Percentiles rank a stretch among this genome's conserved stretches.
Conservation (phyloP, 495 filamentous ascomycete genomes). For the Penicillium desertorum region DNA sequence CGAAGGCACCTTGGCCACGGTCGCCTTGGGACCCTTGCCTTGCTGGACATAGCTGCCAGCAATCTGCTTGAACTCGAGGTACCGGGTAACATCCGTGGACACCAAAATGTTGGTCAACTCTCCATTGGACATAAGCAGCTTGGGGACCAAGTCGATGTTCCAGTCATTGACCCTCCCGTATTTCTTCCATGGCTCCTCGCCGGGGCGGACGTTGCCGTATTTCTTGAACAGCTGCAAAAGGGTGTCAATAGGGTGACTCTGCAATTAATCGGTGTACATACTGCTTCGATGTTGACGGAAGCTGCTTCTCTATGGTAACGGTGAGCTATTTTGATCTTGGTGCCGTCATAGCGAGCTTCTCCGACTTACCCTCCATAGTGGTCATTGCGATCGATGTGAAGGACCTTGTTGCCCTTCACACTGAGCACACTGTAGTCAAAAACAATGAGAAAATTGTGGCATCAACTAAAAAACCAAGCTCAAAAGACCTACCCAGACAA, state of each 20-base stretch:
- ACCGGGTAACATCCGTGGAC: conserved; percentile 93
- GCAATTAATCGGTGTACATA: conserved; percentile 41
- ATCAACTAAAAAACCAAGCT: background rate
- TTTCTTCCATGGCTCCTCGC: conserved; percentile 95
- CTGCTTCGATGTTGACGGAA: conserved; percentile 89
- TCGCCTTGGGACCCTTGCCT: conserved; percentile 72
- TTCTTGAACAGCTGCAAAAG: conserved; percentile 81
- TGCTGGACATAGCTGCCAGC: conserved; percentile 97
- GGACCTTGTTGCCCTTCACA: conserved; percentile 97
- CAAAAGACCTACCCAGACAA: conserved; percentile 74
- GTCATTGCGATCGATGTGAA: conserved; percentile 98
- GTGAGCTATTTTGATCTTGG: conserved; percentile 21
- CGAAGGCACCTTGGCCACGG: conserved; percentile 94
- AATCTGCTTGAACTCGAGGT: conserved; percentile 98
- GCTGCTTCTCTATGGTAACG: conserved; percentile 71
- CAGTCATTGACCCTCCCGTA: conserved; percentile 96
- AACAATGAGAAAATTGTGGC: conserved; percentile 8
- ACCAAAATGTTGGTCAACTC: conserved; percentile 98
- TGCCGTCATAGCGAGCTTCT: conserved; percentile 22
- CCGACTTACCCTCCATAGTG: conserved; percentile 91
- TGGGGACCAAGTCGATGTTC: conserved; percentile 98
- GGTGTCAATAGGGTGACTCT: conserved; percentile 16
- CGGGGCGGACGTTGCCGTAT: conserved; percentile 76
- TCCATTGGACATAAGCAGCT: conserved; percentile 97
- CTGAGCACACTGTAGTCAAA: conserved; percentile 73